Evolutionary conservation across 495 filamentous ascomycete species (phyloP).

Genomic region (Trichocladium antarcticum): DNA sequence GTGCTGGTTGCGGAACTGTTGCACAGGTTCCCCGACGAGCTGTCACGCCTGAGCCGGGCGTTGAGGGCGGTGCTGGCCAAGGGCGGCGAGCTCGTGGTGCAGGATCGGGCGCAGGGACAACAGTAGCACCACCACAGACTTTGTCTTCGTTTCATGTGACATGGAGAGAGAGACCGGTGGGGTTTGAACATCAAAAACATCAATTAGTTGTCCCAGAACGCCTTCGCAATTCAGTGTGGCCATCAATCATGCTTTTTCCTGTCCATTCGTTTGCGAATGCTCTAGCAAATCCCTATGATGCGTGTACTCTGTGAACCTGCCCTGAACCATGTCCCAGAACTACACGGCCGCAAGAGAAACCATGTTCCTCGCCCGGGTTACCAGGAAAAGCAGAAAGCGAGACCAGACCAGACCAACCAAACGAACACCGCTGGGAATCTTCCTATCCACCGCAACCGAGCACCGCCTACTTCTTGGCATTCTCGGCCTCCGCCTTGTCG

Average conservation of each 20-base stretch:
- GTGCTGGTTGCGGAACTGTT: constrained; percentile 51
- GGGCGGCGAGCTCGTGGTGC: constrained; percentile 26
- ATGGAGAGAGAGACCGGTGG: background rate
- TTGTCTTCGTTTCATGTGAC: background rate
- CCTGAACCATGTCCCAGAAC: constrained; percentile 20
- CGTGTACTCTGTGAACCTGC: constrained; percentile 22
- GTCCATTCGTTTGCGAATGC: constrained; percentile 30
- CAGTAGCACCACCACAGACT: background rate
- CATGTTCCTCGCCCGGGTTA: constrained; percentile 23
- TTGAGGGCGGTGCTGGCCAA: constrained; percentile 27
- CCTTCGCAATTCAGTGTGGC: constrained; percentile 6
- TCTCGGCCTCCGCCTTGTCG: constrained; percentile 82
- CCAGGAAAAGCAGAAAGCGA: constrained; percentile 32
- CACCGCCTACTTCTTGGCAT: constrained; percentile 73
- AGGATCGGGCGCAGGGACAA: constrained; percentile 15
- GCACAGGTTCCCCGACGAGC: constrained; percentile 33
- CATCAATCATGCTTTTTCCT: constrained; percentile 30
- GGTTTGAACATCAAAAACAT: background rate
- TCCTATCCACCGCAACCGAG: constrained; percentile 18
- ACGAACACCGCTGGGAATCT: constrained; percentile 31
- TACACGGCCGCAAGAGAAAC: constrained; percentile 20
- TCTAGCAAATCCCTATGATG: constrained; percentile 32
- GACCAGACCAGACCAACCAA: constrained; percentile 37
- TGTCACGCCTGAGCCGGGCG: constrained; percentile 25
- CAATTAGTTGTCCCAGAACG: constrained; percentile 11